These are phyloP conservation scores for Pythium vanterpoolii DNA, from an alignment of 352 stramenopile genomes.

Conservation along the genomic window DNA sequence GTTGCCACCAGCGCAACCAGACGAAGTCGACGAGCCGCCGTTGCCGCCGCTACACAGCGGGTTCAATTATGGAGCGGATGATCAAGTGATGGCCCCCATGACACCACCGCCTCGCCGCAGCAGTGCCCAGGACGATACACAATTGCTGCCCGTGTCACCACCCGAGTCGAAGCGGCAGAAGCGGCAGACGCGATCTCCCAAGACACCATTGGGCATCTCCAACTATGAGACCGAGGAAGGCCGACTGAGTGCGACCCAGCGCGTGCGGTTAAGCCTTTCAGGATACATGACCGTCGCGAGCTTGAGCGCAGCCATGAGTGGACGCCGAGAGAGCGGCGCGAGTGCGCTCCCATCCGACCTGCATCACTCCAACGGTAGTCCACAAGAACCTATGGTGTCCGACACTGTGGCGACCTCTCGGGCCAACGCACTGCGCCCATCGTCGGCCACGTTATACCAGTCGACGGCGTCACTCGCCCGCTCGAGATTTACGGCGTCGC, in stretches of 20 bases:
- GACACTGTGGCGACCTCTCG: too few species aligned
- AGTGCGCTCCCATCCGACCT: background rate
- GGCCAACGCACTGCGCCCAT: background rate
- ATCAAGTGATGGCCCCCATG: background rate
- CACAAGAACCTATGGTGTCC: too few species aligned
- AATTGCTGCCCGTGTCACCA: constrained; percentile 9
- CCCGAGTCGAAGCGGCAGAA: constrained; percentile 20
- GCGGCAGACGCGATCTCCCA: constrained; percentile 31
- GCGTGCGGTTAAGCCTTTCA: constrained; percentile 52
- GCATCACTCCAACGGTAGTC: background rate
- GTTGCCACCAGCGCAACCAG: background rate
- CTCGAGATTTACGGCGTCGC: constrained; percentile 27
- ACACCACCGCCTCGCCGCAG: constrained; percentile 12
- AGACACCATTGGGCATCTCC: constrained; percentile 45
- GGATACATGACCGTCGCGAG: constrained; percentile 29
- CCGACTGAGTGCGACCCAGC: constrained; percentile 54
- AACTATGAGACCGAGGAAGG: constrained; percentile 28
- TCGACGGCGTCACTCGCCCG: constrained; percentile 26
- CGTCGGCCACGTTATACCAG: constrained; percentile 24
- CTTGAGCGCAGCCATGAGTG: constrained; percentile 8
- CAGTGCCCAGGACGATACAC: background rate
- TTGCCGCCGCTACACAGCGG: too few species aligned
- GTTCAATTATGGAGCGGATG: background rate
- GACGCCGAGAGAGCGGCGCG: constrained; percentile 6
- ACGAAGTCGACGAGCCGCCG: constrained; percentile 18